These are phyloP conservation scores for Phylloporus sp. DNA, from an alignment of 768 basidiomycete genomes.

Conservation along the genomic window DNA sequence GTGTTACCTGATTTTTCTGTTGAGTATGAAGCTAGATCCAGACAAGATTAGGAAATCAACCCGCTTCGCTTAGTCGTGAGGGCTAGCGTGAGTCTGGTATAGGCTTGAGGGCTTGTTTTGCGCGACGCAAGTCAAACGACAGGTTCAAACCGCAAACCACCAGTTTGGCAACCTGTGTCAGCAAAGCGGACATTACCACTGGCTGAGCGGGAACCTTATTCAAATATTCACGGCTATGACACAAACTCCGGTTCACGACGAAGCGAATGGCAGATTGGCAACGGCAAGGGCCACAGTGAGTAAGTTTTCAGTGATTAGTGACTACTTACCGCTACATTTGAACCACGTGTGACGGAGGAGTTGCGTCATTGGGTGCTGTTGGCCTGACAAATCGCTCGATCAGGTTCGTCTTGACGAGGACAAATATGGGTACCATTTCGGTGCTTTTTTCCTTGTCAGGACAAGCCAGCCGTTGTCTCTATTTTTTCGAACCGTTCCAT, in stretches of 20 bases:
- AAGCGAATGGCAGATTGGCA: constrained; percentile 1
- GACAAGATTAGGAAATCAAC: not conserved
- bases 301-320: constrained; percentile 10
- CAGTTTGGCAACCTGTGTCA: not conserved
- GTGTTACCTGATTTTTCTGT: not conserved
- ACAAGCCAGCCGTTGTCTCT: constrained; percentile 49
- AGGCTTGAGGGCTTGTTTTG: not conserved
- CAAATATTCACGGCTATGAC: not conserved
- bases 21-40: not conserved
- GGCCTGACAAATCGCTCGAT: constrained; percentile 48
- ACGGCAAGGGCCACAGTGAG: constrained; percentile 3
- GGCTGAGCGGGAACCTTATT: constrained; percentile 2
- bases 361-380: constrained; percentile 57
- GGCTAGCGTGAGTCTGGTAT: no score
- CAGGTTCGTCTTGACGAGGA: constrained; percentile 54
- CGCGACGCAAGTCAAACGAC: not conserved
- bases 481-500: constrained; percentile 41
- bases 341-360: constrained; percentile 33
- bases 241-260: constrained; percentile 1
- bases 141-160: not conserved
- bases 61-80: not conserved
- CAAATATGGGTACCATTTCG: constrained; percentile 47
- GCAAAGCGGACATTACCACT: not conserved
- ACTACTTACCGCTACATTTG: not conserved
- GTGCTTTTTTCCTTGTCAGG: constrained; percentile 44